A percentile compares a stretch with the other conserved stretches of the same genome.
phyloP scores from a whole-genome alignment of 257 asterid species.

The Sherardia arvensis region DNA sequence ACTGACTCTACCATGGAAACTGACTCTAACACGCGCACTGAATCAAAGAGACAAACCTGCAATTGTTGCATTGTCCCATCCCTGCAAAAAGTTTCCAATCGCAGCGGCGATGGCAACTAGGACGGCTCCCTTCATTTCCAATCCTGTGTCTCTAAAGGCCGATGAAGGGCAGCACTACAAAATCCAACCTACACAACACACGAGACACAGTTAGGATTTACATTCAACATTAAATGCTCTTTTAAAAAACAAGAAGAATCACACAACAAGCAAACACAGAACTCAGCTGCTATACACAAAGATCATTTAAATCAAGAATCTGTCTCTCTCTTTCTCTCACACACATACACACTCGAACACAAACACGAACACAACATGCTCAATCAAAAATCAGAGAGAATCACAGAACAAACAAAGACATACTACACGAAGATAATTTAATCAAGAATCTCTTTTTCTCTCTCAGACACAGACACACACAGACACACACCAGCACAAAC shows the following conservation, averaged over 20 bases:
- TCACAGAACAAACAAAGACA: too few relatives aligned
- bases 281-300: not conserved
- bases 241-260: not conserved
- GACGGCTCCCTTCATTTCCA: slow-evolving; percentile 70
- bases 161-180: not conserved
- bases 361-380: too few relatives aligned
- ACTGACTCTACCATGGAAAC: not conserved
- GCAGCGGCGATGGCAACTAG: slow-evolving; percentile 78
- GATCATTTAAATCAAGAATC: not conserved
- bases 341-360: too few relatives aligned
- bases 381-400: too few relatives aligned
- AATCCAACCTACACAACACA: slow-evolving; percentile 1
- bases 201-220: not conserved
- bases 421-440: too few relatives aligned
- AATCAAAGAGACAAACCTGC: slow-evolving; percentile 46
- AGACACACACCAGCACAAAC: not conserved
- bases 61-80: slow-evolving; percentile 99
- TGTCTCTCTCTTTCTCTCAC: too few relatives aligned
- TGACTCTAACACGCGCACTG: not conserved
- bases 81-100: slow-evolving; percentile 85
- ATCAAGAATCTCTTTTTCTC: too few relatives aligned
- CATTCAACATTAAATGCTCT: too few relatives aligned
- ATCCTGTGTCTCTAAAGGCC: not conserved
- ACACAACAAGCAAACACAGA: not conserved
- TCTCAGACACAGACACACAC: too few relatives aligned